Conservation (phyloP, 1,284 basidiomycete genomes). For the Trametes polyzona region DNA sequence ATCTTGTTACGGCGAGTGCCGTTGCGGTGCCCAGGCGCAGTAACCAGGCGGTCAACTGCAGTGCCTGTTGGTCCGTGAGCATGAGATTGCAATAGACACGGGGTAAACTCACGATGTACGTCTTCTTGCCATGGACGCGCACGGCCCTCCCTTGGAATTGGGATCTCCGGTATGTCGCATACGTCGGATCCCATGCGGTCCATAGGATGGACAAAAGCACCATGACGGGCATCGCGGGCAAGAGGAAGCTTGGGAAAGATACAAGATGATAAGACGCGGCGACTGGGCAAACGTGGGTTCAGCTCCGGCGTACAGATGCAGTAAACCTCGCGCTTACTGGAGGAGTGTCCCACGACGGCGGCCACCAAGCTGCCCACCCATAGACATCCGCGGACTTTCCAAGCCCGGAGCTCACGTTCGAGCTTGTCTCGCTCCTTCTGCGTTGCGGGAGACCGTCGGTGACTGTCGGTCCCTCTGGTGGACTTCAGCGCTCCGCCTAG, state of each 20-base stretch:
- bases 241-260: conserved; percentile 1
- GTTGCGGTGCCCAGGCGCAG: conserved; percentile 56
- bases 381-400: conserved; percentile 65
- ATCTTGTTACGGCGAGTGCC: conserved; percentile 48
- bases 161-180: conserved; percentile 57
- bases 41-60: conserved; percentile 63
- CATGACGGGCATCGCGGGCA: conserved; percentile 48
- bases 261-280: conserved; percentile 9
- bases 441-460: conserved; percentile 41
- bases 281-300: background rate
- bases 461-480: conserved; percentile 61
- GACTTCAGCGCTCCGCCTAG: conserved; percentile 70
- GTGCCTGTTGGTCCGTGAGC: conserved; percentile 40
- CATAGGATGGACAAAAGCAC: conserved; percentile 63
- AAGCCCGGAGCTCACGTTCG: conserved; percentile 51
- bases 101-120: conserved; percentile 58
- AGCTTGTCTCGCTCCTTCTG: conserved; percentile 45
- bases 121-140: conserved; percentile 60
- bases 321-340: conserved; percentile 43
- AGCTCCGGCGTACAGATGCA: conserved; percentile 6
- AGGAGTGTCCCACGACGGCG: conserved; percentile 47
- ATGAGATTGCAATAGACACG: background rate
- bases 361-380: conserved; percentile 54
- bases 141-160: conserved; percentile 70
- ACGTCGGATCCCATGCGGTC: conserved; percentile 80